Evolutionary conservation across 1,284 basidiomycete genomes (phyloP), one percentile per base, ranked within the genome.

Genomic region (Mycena citricolor): DNA sequence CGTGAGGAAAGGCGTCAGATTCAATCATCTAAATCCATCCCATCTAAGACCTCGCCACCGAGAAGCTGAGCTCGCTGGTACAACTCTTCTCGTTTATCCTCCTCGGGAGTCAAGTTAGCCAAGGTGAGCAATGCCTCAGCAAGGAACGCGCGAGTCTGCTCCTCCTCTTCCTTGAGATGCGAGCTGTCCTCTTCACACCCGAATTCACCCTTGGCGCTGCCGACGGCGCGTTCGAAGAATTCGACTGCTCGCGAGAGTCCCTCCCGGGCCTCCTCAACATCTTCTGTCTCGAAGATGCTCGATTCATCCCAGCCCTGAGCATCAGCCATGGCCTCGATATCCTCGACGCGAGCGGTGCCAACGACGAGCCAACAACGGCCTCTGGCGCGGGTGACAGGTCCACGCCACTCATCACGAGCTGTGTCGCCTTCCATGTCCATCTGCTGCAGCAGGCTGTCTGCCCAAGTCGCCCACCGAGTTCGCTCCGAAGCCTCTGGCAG

Each of bases 351-450:
- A 16, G 78, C 75, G 25, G 68, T 66, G 11, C 79, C 80, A 24
- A 76, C 65, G 21, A 77, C 65, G 14, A 83, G 65, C 67, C 73
- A 76, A 54, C 76, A 79, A 28, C 76, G 64, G 1, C 79, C 79
- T 16, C 79, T 61, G 13, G 74, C 70, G 23, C 65, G 61, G 32
- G 66, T 66, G 24, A 79, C 68, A 1, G 67, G 64, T 16, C 65
- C 65, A 6, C 72, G 61, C 77, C 75, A 76, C 19, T 60, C 61
- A 22, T 68, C 67, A 8, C 32, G 46, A 21, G 32, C 28, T 53
- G 69, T 68, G 46, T 73, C 71, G 20, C 66, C 71, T 60, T 79
- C 77, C 69, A 77, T 72, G 58, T 73, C 71, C 73, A 84, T 81
- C 67, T 83, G 79, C 28, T 66, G 64, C 52, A 83, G 74, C 10